Evolutionary conservation across 1,284 basidiomycete genomes (phyloP).

Genomic region (Boletellus sp.): DNA sequence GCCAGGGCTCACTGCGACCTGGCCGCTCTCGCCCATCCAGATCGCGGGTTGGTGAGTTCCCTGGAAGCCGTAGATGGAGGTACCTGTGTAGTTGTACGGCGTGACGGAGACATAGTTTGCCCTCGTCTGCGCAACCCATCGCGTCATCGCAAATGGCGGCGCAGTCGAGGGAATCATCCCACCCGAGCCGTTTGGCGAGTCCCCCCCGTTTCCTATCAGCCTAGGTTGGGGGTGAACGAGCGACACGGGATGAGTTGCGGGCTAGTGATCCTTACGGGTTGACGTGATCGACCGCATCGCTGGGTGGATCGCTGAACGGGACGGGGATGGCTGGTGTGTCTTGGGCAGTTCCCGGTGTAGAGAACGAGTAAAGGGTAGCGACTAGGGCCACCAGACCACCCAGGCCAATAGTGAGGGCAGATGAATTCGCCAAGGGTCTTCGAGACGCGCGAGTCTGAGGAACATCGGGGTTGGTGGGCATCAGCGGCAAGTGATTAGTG

Average conservation of each 20-base stretch:
- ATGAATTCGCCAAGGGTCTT: not conserved
- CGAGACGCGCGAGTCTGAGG: too few species aligned
- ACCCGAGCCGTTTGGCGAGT: conserved; percentile 64
- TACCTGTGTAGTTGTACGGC: conserved; percentile 72
- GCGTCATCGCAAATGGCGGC: conserved; percentile 80
- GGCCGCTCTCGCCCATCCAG: conserved; percentile 86
- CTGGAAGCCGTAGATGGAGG: conserved; percentile 67
- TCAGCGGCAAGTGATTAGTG: too few species aligned
- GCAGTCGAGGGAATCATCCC: conserved; percentile 70
- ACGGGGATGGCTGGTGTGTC: not conserved
- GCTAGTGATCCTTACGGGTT: conserved; percentile 46
- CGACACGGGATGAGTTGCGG: not conserved
- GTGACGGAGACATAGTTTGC: conserved; percentile 73
- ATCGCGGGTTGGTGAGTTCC: conserved; percentile 83
- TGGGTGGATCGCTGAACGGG: conserved; percentile 33
- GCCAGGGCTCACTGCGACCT: conserved; percentile 63
- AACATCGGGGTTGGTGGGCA: not conserved
- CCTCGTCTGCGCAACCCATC: conserved; percentile 74
- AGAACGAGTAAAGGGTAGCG: conserved; percentile 11
- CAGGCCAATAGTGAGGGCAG: conserved; percentile 2
- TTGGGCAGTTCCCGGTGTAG: conserved; percentile 4
- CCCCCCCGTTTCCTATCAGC: conserved; percentile 69
- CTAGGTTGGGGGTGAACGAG: conserved; percentile 24
- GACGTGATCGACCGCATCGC: conserved; percentile 48
- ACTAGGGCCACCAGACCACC: conserved; percentile 15